Base-by-base conservation (phyloP, 192 early-diverging fungal genomes). In the Entophlyctis luteolus region DNA sequence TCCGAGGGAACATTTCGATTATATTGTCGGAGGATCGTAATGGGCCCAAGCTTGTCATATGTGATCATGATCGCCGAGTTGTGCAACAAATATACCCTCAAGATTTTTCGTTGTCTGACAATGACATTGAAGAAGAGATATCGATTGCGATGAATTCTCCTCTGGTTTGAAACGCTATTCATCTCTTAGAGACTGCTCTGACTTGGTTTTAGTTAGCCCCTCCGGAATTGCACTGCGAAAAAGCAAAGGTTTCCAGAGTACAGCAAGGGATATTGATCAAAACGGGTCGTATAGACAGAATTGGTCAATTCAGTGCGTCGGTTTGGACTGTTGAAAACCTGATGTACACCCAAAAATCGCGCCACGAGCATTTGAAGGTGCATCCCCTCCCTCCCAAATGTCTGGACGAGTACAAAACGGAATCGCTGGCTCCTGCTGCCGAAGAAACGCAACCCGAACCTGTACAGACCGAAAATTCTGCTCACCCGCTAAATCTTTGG, bases 1-100 rank as follows among this genome's bases (percentile, higher is more conserved):
- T 84, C 42, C 60, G 80, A 2, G 81, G 81, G 25, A 72, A 84
- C 54, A 59, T 84, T 10, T 75, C 75, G 12, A 71, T 84, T 16
- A 74, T 84, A 18, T 80, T 84, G 48, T 65, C 50, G n/a, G 68
- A 71, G 20, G 56, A 59, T 47, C 36, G 16, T 22, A 20, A 62
- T 36, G 77, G 71, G 16, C 52, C 62, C 4, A 63, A 55, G 32
- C 45, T 80, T 2, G 80, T 81, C 14, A 60, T 78, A 37, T 63
- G 68, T 48, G 83, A 81, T 63, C 83, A 75, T 57, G 70, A 83
- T 37, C 70, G 70, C 14, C 65, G 66, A 23, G 55, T 74, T 0
- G 73, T 79, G 1, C 79, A 83, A 58, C 76, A 79, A 55, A 27
- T 83, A 1, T 79, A 70, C 53, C 79, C 79, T 16, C 38, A 65